A percentile compares a stretch with the other conserved stretches of the same genome.
Evolutionary conservation across 2,329 filamentous ascomycete genomes (phyloP).

Genomic region (Aureobasidium vineae): DNA sequence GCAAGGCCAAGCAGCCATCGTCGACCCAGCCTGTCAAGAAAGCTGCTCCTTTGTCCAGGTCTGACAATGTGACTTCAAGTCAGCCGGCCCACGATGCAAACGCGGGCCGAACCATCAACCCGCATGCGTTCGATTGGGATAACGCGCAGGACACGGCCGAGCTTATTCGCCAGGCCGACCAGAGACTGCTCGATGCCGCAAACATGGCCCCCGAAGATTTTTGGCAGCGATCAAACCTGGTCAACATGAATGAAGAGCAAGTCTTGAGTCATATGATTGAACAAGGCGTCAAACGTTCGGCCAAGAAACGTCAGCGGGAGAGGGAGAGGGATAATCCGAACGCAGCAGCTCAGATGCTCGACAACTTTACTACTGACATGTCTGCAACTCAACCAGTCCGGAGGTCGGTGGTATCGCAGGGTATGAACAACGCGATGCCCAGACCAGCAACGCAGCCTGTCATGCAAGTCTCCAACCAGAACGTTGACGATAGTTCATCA

Average conservation of each 20-base stretch:
- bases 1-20: background rate
- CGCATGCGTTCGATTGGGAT: constrained; percentile 11
- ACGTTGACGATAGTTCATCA: background rate
- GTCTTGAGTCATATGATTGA: constrained; percentile 21
- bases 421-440: background rate
- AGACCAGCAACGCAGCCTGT: constrained; percentile 13
- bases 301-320: background rate
- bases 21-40: background rate
- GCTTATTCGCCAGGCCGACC: background rate
- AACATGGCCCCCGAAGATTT: constrained; percentile 22
- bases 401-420: background rate
- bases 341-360: background rate
- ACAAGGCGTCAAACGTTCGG: background rate
- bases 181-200: constrained; percentile 2
- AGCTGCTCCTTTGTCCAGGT: background rate
- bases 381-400: constrained; percentile 2
- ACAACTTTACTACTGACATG: background rate
- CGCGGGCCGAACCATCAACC: background rate
- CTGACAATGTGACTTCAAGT: background rate
- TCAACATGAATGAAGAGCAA: constrained; percentile 21
- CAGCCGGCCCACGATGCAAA: background rate
- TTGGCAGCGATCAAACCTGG: background rate
- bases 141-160: background rate
- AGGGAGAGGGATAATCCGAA: background rate
- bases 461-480: background rate